phyloP scores from a whole-genome alignment of 768 basidiomycete species.

The Hygrophorus russula region DNA sequence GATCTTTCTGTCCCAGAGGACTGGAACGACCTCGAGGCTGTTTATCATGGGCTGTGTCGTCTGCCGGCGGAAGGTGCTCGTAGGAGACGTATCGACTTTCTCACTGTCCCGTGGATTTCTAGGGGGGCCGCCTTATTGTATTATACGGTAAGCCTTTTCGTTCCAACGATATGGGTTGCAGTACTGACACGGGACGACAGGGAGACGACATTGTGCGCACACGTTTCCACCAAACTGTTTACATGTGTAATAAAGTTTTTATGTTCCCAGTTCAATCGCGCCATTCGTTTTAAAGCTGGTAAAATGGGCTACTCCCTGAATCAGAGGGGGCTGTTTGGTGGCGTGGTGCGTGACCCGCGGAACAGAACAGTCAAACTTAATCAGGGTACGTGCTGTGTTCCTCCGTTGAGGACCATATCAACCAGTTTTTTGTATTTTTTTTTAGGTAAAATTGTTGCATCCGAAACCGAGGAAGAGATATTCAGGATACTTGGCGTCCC shows the following conservation, averaged over 20 bases:
- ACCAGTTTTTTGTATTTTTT: background rate
- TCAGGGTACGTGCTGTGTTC: slow-evolving; percentile 30
- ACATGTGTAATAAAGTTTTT: background rate
- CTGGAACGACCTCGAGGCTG: slow-evolving; percentile 54
- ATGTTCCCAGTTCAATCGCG: slow-evolving; percentile 69
- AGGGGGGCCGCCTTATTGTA: slow-evolving; percentile 86
- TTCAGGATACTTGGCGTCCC: slow-evolving; percentile 69
- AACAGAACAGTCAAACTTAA: slow-evolving; percentile 50
- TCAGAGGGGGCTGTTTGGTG: slow-evolving; percentile 70
- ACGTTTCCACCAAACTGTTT: slow-evolving; percentile 1
- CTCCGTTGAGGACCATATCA: background rate
- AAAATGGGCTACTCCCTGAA: slow-evolving; percentile 78
- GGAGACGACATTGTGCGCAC: slow-evolving; percentile 80
- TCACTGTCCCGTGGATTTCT: slow-evolving; percentile 68
- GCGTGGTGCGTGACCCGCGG: slow-evolving; percentile 59
- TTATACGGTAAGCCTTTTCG: slow-evolving; percentile 54
- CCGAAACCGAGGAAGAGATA: slow-evolving; percentile 80
- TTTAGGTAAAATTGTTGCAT: slow-evolving; percentile 60
- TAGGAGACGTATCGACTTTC: slow-evolving; percentile 75
- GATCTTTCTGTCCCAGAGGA: slow-evolving; percentile 68
- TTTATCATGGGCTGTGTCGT: slow-evolving; percentile 75
- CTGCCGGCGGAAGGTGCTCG: slow-evolving; percentile 31
- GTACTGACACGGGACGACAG: slow-evolving; percentile 20
- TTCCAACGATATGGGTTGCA: background rate
- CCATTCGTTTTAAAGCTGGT: slow-evolving; percentile 75